phyloP scores from a whole-genome alignment of 164 flowering plant genomes.

The Vitis cinerea region DNA sequence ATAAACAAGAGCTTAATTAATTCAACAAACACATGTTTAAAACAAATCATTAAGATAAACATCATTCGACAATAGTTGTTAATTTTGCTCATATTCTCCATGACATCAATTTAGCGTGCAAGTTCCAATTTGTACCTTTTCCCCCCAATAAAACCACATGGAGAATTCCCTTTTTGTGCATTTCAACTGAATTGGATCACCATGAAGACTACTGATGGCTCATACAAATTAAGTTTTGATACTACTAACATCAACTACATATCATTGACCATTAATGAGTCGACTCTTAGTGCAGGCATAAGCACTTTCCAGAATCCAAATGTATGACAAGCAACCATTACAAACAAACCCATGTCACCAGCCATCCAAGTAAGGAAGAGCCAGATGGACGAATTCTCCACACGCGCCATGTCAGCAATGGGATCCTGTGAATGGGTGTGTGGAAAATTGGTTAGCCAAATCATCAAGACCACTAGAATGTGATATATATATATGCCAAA shows the following conservation, averaged over 20 bases:
- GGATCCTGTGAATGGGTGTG: not conserved
- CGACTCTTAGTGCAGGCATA: not conserved
- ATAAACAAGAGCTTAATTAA: not conserved
- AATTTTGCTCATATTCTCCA: not conserved
- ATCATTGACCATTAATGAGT: not conserved
- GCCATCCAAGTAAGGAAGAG: not conserved
- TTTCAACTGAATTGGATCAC: too few species aligned
- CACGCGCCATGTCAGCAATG: not conserved
- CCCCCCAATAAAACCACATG: not conserved
- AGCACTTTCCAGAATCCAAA: not conserved
- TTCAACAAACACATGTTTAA: not conserved
- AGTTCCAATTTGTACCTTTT: slow-evolving; percentile 1
- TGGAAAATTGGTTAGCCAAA: not conserved
- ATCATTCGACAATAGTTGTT: not conserved
- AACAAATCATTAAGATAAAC: not conserved
- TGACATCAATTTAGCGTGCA: not conserved
- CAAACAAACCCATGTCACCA: too few species aligned
- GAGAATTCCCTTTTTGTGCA: too few species aligned
- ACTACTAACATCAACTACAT: not conserved
- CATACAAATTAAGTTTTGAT: too few species aligned
- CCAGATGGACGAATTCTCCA: not conserved
- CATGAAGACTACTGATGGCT: too few species aligned
- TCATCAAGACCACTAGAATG: not conserved
- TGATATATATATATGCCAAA: too few species aligned
- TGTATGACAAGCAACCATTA: not conserved